phyloP scores from a whole-genome alignment of 768 basidiomycete species.

The Mycena vulgaris region DNA sequence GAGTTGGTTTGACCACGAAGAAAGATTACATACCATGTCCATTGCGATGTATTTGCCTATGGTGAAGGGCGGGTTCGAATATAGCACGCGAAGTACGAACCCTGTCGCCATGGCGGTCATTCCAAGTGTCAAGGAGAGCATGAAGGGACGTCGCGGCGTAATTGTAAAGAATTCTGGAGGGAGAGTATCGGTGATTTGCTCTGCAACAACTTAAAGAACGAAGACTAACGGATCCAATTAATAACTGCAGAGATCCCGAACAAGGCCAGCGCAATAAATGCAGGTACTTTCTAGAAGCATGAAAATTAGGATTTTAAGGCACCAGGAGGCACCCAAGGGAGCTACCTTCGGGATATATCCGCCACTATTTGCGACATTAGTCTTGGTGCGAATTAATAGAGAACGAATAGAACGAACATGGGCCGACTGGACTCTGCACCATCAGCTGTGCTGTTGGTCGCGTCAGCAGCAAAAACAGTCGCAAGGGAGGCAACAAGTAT shows the following conservation, averaged over 20 bases:
- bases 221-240: slow-evolving; percentile 36
- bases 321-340: not conserved
- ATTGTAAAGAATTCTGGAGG: slow-evolving; percentile 13
- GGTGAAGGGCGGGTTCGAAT: slow-evolving; percentile 10
- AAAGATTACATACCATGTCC: slow-evolving; percentile 17
- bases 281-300: slow-evolving; percentile 24
- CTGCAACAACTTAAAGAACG: not conserved
- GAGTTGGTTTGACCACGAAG: not conserved
- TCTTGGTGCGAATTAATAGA: not conserved
- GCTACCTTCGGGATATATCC: slow-evolving; percentile 27
- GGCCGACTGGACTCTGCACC: not conserved
- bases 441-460: not conserved
- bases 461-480: slow-evolving; percentile 7
- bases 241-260: slow-evolving; percentile 27
- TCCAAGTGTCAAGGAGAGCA: slow-evolving; percentile 35
- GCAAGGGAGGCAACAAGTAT: not conserved
- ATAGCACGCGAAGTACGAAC: slow-evolving; percentile 22
- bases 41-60: slow-evolving; percentile 19
- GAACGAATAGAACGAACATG: not conserved
- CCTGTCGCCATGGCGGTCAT: slow-evolving; percentile 35
- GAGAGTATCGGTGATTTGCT: not conserved
- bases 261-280: slow-evolving; percentile 19
- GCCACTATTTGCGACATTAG: slow-evolving; percentile 2
- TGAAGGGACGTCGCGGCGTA: slow-evolving; percentile 17
- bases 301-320: not conserved